phyloP scores from a whole-genome alignment of 208 protist genomes.

The Naegleria lovaniensis region DNA sequence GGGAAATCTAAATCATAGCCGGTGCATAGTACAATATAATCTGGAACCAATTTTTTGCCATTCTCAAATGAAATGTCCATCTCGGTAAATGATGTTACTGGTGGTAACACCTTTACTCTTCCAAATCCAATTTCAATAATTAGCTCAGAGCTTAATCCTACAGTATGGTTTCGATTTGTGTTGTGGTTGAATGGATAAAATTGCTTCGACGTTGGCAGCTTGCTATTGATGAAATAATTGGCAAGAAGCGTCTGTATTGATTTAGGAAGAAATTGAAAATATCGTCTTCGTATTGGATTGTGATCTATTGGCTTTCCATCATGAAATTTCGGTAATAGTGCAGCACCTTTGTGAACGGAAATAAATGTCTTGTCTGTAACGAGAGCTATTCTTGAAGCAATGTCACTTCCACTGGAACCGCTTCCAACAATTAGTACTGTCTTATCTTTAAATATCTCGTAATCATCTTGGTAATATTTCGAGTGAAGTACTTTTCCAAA shows the following conservation, averaged over 20 bases:
- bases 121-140: background rate
- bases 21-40: background rate
- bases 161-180: background rate
- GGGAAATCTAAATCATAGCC: slow-evolving; percentile 4
- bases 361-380: background rate
- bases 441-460: slow-evolving; percentile 14
- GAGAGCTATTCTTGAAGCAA: background rate
- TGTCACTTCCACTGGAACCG: background rate
- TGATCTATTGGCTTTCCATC: slow-evolving; percentile 5
- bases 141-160: background rate
- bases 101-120: background rate
- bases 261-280: background rate
- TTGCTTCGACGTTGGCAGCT: background rate
- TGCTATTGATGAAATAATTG: background rate
- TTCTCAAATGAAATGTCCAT: background rate
- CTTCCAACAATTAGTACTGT: background rate
- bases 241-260: background rate
- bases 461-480: background rate
- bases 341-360: background rate
- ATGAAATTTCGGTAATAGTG: background rate
- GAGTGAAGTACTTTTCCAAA: background rate
- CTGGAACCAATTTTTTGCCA: background rate
- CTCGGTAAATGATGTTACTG: background rate
- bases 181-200: background rate
- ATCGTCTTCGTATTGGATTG: background rate